These are phyloP conservation scores for Sindora glabra DNA, from an alignment of 306 rosid genomes.

Conservation along the genomic window DNA sequence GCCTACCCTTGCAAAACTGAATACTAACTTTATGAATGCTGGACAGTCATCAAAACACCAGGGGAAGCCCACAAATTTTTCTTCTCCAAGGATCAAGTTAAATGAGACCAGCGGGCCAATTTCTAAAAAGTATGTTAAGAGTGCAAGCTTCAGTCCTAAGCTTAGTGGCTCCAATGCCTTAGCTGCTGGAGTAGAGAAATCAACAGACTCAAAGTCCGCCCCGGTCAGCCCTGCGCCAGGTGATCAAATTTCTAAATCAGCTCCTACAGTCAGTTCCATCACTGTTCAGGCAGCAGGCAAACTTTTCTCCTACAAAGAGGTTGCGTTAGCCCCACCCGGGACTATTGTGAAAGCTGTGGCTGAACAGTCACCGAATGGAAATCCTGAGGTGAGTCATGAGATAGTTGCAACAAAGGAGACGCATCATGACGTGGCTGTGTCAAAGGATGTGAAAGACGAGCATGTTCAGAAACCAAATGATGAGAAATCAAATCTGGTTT, in stretches of 20 bases:
- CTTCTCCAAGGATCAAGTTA: constrained; percentile 48
- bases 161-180: constrained; percentile 30
- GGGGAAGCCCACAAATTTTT: constrained; percentile 50
- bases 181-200: constrained; percentile 40
- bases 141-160: constrained; percentile 81
- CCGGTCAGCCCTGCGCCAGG: constrained; percentile 52
- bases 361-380: constrained; percentile 59
- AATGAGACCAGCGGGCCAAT: constrained; percentile 46
- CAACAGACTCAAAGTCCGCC: constrained; percentile 58
- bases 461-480: constrained; percentile 24
- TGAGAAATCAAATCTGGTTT: constrained; percentile 20
- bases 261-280: constrained; percentile 33
- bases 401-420: constrained; percentile 27
- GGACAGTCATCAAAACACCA: constrained; percentile 63
- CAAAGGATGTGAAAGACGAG: constrained; percentile 28
- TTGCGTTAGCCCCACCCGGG: constrained; percentile 96
- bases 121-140: constrained; percentile 54
- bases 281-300: constrained; percentile 74
- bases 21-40: constrained; percentile 63
- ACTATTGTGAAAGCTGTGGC: constrained; percentile 89
- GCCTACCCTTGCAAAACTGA: constrained; percentile 82
- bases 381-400: constrained; percentile 32
- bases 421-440: constrained; percentile 15
- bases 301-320: constrained; percentile 92
- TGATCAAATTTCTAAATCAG: constrained; percentile 50